These are phyloP conservation scores for Tylopilus sp. DNA, from an alignment of 768 basidiomycete species.

Conservation along the genomic window DNA sequence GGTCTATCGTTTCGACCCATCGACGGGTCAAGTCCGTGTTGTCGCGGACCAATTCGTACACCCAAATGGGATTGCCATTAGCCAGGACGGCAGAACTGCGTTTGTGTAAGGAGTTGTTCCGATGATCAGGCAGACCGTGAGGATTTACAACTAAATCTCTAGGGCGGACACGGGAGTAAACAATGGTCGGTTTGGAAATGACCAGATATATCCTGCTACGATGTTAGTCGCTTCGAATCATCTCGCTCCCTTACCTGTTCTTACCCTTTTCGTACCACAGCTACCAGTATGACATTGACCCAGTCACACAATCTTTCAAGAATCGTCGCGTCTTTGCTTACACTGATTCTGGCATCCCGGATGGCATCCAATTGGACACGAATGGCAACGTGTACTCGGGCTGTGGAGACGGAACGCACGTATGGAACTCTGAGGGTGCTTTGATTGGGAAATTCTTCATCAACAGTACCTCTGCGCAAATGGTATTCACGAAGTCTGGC, in stretches of 20 bases:
- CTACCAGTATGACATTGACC: conserved; percentile 66
- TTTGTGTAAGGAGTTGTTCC: conserved; percentile 49
- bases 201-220: conserved; percentile 60
- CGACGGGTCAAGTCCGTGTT: conserved; percentile 59
- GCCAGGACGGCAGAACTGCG: conserved; percentile 55
- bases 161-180: conserved; percentile 30
- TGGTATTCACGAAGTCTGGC: conserved; percentile 40
- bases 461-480: conserved; percentile 31
- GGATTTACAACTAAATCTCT: conserved; percentile 13
- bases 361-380: conserved; percentile 63
- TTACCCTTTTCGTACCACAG: conserved; percentile 30
- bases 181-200: conserved; percentile 43
- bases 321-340: too few species aligned
- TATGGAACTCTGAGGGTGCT: conserved; percentile 52
- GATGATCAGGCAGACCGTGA: too few species aligned
- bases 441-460: conserved; percentile 37
- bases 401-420: conserved; percentile 64
- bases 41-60: conserved; percentile 74
- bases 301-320: conserved; percentile 13
- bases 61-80: conserved; percentile 74
- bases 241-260: too few species aligned
- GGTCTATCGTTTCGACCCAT: conserved; percentile 38
- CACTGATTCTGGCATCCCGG: conserved; percentile 37
- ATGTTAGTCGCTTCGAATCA: conserved; percentile 43
- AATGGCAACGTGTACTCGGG: conserved; percentile 65